These are phyloP conservation scores for Escallonia herrerae DNA, from an alignment of 129 eudicot genomes.

Conservation along the genomic window DNA sequence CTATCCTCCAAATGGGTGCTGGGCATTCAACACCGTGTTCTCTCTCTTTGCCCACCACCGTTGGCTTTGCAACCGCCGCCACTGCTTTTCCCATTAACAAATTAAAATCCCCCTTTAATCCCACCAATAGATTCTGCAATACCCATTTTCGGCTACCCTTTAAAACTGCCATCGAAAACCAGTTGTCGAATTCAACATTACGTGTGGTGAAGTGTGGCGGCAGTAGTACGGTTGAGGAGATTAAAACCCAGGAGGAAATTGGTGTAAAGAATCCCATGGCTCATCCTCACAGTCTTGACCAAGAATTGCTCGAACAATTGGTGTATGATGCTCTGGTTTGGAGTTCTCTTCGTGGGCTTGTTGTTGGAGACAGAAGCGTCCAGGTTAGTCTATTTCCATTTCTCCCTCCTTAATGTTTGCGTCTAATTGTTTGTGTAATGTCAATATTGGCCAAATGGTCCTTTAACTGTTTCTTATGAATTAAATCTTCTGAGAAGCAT, in stretches of 20 bases:
- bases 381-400: slow-evolving; percentile 33
- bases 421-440: too few species aligned
- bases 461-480: too few species aligned
- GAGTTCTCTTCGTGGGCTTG: slow-evolving; percentile 82
- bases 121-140: slow-evolving; percentile 4
- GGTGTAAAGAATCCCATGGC: slow-evolving; percentile 20
- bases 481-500: too few species aligned
- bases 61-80: neutral
- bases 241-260: slow-evolving; percentile 15
- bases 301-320: slow-evolving; percentile 45
- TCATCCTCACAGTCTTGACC: slow-evolving; percentile 61
- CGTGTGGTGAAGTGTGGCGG: slow-evolving; percentile 17
- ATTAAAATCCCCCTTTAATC: slow-evolving; percentile 2
- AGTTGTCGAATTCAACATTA: neutral
- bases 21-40: slow-evolving; percentile 11
- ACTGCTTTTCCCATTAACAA: slow-evolving; percentile 1
- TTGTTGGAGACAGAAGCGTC: slow-evolving; percentile 68
- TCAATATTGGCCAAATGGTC: too few species aligned
- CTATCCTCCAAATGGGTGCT: slow-evolving; percentile 3
- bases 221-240: slow-evolving; percentile 11
- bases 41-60: neutral
- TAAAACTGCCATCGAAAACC: slow-evolving; percentile 15
- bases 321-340: slow-evolving; percentile 83
- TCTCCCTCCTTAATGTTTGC: neutral
- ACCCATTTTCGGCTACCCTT: slow-evolving; percentile 18